These are phyloP conservation scores for Raddia distichophylla DNA, from an alignment of 176 grass and related monocot genomes.

Conservation along the genomic window DNA sequence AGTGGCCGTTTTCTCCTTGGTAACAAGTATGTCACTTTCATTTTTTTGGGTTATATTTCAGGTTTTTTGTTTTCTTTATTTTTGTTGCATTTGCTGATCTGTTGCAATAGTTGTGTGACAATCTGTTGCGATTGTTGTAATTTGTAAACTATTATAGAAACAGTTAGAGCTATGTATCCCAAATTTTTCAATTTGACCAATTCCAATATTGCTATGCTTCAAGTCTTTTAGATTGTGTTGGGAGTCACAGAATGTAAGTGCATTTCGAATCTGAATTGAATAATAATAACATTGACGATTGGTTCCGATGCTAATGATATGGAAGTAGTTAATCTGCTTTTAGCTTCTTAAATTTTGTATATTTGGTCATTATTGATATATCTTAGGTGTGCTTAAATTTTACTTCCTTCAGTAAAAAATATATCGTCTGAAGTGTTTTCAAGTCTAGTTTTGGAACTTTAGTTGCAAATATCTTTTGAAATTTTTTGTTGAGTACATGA, in stretches of 20 bases:
- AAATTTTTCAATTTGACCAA: constrained; percentile 6
- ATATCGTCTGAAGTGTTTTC: too few species aligned
- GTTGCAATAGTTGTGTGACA: neutral
- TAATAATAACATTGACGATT: neutral
- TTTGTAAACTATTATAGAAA: neutral
- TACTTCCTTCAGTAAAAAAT: too few species aligned
- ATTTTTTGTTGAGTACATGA: too few species aligned
- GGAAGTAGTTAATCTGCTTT: constrained; percentile 9
- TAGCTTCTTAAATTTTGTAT: constrained; percentile 20
- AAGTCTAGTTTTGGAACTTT: too few species aligned
- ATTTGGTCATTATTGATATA: neutral
- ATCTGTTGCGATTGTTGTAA: neutral
- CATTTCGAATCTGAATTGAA: neutral
- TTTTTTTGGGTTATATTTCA: constrained; percentile 15
- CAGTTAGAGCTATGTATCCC: neutral
- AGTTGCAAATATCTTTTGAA: too few species aligned
- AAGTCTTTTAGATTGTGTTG: neutral
- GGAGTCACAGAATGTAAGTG: neutral
- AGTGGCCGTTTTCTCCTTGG: constrained; percentile 99
- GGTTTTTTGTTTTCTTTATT: neutral
- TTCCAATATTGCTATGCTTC: neutral
- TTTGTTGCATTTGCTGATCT: constrained; percentile 14
- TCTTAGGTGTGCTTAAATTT: too few species aligned
- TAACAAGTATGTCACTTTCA: constrained; percentile 84
- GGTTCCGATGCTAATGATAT: neutral